Evolutionary conservation across 768 basidiomycete genomes (phyloP).

Genomic region (Suillus spraguei): DNA sequence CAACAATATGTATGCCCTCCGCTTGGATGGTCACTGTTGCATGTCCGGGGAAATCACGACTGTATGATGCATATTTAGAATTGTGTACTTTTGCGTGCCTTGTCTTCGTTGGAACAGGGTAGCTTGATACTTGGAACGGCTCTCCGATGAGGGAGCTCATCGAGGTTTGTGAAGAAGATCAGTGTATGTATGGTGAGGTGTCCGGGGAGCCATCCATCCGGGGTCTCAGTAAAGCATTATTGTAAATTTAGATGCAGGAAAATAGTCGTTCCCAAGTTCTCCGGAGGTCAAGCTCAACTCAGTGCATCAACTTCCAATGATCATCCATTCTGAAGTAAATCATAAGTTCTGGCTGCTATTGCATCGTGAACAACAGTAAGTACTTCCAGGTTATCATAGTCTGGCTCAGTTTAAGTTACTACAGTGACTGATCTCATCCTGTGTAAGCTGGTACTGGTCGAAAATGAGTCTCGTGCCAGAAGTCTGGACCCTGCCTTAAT

Average conservation of each 20-base stretch:
- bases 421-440: no score
- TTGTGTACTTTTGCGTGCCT: neutral
- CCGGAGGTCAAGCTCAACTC: neutral
- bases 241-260: no score
- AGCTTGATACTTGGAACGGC: conserved; percentile 31
- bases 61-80: conserved; percentile 24
- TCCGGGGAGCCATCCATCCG: conserved; percentile 7
- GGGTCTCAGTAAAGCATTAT: neutral
- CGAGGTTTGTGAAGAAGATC: conserved; percentile 17
- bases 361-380: neutral
- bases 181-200: conserved; percentile 20
- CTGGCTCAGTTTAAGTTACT: no score
- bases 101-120: conserved; percentile 20
- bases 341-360: neutral
- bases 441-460: neutral
- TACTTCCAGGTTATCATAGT: neutral
- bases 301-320: neutral
- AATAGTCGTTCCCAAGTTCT: no score
- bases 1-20: conserved; percentile 76
- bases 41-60: conserved; percentile 47
- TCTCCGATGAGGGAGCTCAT: conserved; percentile 35
- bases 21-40: conserved; percentile 70
- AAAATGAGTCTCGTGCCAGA: no score
- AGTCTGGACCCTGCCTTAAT: no score
- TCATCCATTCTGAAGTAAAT: neutral